Conservation (phyloP, 208 protist genomes). For the Leishmania gerbilli region DNA sequence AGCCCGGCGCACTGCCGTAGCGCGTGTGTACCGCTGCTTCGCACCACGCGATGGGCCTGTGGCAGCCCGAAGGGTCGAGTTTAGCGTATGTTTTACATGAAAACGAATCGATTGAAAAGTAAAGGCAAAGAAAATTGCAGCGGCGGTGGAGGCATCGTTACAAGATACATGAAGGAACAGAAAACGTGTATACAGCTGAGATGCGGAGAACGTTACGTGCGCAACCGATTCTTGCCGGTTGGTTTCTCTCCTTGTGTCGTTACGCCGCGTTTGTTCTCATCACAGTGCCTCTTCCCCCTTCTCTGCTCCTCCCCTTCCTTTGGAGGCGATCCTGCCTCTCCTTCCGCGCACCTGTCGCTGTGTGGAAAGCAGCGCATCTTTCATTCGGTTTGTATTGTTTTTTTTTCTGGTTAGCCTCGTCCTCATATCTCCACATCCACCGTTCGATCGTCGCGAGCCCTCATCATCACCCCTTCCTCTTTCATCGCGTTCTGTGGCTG, state of each 20-base stretch:
- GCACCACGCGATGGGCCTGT: neutral
- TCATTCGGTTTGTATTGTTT: too few relatives aligned
- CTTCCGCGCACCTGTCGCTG: too few relatives aligned
- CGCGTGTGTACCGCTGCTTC: neutral
- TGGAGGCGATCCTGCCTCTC: neutral
- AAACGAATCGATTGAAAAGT: neutral
- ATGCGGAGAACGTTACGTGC: neutral
- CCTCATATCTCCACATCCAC: too few relatives aligned
- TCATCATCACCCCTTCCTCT: neutral
- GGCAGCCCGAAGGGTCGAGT: neutral
- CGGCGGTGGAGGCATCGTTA: too few relatives aligned
- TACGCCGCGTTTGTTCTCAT: neutral
- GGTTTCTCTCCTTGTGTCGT: neutral
- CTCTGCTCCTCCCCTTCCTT: neutral
- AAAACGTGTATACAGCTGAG: neutral
- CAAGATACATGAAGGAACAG: neutral
- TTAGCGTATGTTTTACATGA: neutral
- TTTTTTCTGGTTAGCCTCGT: too few relatives aligned
- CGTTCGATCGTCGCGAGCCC: neutral
- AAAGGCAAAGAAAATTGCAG: neutral
- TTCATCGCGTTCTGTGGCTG: neutral
- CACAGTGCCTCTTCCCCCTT: neutral
- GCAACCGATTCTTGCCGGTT: neutral
- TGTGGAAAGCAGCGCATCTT: too few relatives aligned
- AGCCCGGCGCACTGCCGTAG: neutral